phyloP scores from a whole-genome alignment of 164 flowering plant species.

The Nymphaea colorata region DNA sequence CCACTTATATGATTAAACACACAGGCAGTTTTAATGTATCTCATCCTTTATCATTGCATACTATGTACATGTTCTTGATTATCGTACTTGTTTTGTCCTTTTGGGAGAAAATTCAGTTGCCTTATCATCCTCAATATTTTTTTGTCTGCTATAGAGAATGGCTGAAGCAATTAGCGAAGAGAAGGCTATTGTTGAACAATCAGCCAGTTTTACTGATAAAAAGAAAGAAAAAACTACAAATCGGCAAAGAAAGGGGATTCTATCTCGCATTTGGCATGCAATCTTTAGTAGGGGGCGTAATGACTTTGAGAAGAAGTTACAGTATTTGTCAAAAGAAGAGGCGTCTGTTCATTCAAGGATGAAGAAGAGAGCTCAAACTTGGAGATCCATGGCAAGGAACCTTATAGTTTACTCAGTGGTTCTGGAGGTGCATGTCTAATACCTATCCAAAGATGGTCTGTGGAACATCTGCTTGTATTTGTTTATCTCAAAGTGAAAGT shows the following conservation, averaged over 20 bases:
- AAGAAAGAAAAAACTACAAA: conserved; percentile 3
- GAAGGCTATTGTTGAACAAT: conserved; percentile 3
- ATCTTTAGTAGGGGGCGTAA: conserved; percentile 44
- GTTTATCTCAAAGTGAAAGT: too few species aligned
- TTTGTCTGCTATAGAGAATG: conserved; percentile 3
- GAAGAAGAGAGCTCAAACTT: conserved; percentile 44
- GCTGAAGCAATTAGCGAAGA: conserved; percentile 8
- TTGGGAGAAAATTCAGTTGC: neutral
- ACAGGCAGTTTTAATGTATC: neutral
- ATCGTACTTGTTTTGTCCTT: neutral
- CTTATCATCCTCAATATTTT: neutral
- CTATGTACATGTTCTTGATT: too few species aligned
- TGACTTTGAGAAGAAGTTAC: conserved; percentile 77
- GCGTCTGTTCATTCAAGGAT: conserved; percentile 49
- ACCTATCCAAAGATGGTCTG: neutral
- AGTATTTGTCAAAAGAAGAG: conserved; percentile 75
- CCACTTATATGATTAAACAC: neutral
- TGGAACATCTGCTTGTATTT: neutral
- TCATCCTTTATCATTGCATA: neutral
- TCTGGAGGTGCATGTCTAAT: conserved; percentile 40
- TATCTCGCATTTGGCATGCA: conserved; percentile 63
- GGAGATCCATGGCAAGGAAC: conserved; percentile 40
- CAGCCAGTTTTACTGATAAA: neutral
- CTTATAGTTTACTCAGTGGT: conserved; percentile 49
- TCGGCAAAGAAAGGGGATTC: conserved; percentile 25